phyloP scores from a whole-genome alignment of 257 asterid genomes.

The Osmanthus fragrans region DNA sequence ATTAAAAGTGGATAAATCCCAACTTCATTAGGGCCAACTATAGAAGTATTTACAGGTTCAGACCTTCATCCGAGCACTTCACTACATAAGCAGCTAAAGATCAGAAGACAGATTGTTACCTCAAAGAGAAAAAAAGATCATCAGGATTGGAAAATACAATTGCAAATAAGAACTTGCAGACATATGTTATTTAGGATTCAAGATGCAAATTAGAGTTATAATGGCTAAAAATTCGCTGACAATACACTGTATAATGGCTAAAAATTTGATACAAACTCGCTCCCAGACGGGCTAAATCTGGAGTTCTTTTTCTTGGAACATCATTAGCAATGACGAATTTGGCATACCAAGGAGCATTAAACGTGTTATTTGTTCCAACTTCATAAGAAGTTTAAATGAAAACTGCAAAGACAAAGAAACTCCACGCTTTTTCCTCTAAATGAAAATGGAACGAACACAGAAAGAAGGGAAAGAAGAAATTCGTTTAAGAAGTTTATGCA shows the following conservation, averaged over 20 bases:
- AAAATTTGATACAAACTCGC: too few relatives aligned
- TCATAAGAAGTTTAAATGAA: background rate
- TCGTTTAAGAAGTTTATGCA: background rate
- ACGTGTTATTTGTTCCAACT: background rate
- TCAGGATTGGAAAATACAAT: too few relatives aligned
- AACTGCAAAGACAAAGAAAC: background rate
- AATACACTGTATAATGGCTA: too few relatives aligned
- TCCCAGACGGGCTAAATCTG: too few relatives aligned
- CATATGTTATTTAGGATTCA: too few relatives aligned
- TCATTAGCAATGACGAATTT: background rate
- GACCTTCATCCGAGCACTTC: constrained; percentile 97
- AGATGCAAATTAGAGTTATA: constrained; percentile 6
- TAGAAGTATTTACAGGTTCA: constrained; percentile 78
- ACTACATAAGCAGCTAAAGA: constrained; percentile 50
- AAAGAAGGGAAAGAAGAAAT: background rate
- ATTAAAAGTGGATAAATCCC: too few relatives aligned
- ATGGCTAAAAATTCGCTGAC: too few relatives aligned
- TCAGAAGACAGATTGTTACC: constrained; percentile 18
- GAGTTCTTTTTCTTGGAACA: background rate
- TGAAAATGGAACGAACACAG: background rate
- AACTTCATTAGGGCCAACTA: constrained; percentile 89
- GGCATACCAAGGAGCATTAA: background rate
- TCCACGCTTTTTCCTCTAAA: background rate
- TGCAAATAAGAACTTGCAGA: too few relatives aligned
- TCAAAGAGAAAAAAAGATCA: background rate